A percentile compares a stretch with the other conserved stretches of the same genome.
Conservation (phyloP, 2,329 filamentous ascomycete genomes). For the Fusarium graminum region DNA sequence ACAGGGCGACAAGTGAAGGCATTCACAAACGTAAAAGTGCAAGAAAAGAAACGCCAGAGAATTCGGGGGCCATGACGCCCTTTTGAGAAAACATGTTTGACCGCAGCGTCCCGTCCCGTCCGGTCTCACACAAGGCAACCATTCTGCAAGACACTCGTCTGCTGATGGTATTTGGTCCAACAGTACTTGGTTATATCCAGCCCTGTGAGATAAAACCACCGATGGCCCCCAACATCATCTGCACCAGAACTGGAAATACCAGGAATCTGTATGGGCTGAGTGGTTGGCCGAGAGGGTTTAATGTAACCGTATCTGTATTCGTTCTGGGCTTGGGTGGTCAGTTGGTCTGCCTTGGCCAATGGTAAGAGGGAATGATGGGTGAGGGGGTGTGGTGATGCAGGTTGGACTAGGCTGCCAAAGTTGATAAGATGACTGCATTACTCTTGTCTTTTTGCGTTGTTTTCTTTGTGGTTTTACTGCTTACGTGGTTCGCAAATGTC, state of each 20-base stretch:
- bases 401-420: conserved; percentile 40
- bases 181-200: conserved; percentile 6
- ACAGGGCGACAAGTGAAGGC: conserved; percentile 34
- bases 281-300: conserved; percentile 2
- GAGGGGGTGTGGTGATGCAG: conserved; percentile 43
- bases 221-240: conserved; percentile 24
- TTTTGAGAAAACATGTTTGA: conserved; percentile 32
- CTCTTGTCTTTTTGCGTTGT: conserved; percentile 32
- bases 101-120: conserved; percentile 8
- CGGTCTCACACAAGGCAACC: conserved; percentile 41
- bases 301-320: conserved; percentile 36
- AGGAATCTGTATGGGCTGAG: conserved; percentile 15
- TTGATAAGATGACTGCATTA: conserved; percentile 34
- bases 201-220: background rate
- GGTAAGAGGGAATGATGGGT: background rate
- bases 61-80: conserved; percentile 24
- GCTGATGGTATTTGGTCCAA: conserved; percentile 39
- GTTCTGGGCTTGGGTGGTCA: conserved; percentile 24
- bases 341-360: conserved; percentile 37
- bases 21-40: conserved; percentile 39
- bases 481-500: conserved; percentile 32
- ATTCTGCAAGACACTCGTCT: conserved; percentile 33
- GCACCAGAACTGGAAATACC: conserved; percentile 27
- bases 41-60: conserved; percentile 10
- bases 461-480: conserved; percentile 1